Evolutionary conservation across 306 rosid species (phyloP).

Genomic region (Comarum palustre): DNA sequence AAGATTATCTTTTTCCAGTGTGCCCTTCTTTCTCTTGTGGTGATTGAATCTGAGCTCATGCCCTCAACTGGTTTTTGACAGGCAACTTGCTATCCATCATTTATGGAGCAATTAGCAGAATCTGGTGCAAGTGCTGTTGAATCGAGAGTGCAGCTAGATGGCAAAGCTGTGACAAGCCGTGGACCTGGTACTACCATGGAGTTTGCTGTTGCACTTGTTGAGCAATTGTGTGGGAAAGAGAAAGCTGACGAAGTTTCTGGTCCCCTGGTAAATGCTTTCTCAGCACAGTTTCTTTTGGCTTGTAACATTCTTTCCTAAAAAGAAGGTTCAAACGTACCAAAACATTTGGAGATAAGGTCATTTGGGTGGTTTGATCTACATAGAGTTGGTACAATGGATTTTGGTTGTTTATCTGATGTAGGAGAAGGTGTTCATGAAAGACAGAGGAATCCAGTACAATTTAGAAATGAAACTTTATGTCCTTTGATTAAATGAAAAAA

Average conservation of each 20-base stretch:
- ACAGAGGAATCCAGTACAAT: no score
- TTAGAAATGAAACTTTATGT: neutral
- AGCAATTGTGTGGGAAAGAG: conserved; percentile 79
- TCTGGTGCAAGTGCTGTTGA: conserved; percentile 62
- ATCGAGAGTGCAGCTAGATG: conserved; percentile 85
- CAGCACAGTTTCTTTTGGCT: neutral
- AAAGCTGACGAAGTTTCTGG: conserved; percentile 81
- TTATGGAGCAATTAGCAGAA: conserved; percentile 73
- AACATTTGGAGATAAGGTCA: neutral
- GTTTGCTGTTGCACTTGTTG: conserved; percentile 63
- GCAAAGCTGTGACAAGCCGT: conserved; percentile 75
- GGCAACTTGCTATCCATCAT: conserved; percentile 83
- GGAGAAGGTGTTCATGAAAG: neutral
- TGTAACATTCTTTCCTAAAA: neutral
- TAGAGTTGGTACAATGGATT: neutral
- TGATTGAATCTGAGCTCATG: conserved; percentile 9
- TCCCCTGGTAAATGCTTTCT: conserved; percentile 60
- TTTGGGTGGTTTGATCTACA: neutral
- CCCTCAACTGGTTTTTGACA: conserved; percentile 33
- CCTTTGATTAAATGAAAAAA: neutral
- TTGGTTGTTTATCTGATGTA: neutral
- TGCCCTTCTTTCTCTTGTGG: neutral
- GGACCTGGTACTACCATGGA: conserved; percentile 96
- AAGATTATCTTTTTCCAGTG: neutral
- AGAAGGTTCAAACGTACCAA: neutral